Evolutionary conservation across 768 basidiomycete genomes (phyloP).

Genomic region (Leccinum uliginosum): DNA sequence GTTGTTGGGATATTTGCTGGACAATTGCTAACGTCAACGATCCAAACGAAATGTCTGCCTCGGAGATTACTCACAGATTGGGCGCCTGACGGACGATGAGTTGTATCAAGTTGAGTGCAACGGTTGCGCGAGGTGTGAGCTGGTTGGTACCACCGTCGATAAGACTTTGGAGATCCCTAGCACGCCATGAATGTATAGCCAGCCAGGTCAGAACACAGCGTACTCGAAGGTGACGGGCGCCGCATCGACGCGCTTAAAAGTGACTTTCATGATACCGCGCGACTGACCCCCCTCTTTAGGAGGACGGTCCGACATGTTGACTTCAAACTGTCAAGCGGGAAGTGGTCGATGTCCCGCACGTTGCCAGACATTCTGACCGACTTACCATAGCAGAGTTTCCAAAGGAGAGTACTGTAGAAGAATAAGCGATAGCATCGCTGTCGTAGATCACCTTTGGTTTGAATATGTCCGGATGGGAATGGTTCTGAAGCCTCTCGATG

Average conservation of each 20-base stretch:
- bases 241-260: slow-evolving; percentile 36
- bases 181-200: not conserved
- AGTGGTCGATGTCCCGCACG: not conserved
- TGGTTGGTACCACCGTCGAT: slow-evolving; percentile 22
- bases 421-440: slow-evolving; percentile 40
- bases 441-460: slow-evolving; percentile 45
- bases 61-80: slow-evolving; percentile 36
- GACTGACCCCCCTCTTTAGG: slow-evolving; percentile 10
- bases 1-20: slow-evolving; percentile 43
- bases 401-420: slow-evolving; percentile 29
- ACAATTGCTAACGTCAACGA: not conserved
- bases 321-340: slow-evolving; percentile 29
- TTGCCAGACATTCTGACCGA: not conserved
- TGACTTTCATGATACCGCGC: slow-evolving; percentile 30
- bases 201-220: not conserved
- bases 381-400: slow-evolving; percentile 31
- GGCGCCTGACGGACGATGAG: slow-evolving; percentile 45
- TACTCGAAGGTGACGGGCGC: slow-evolving; percentile 36
- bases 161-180: slow-evolving; percentile 25
- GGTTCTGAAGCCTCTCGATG: slow-evolving; percentile 35
- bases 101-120: slow-evolving; percentile 45
- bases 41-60: not conserved
- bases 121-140: slow-evolving; percentile 25
- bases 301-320: slow-evolving; percentile 30
- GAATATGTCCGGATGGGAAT: slow-evolving; percentile 33